Evolutionary conservation across 2,329 filamentous ascomycete genomes (phyloP).

Genomic region (Monilinia vaccinii-corymbosi): DNA sequence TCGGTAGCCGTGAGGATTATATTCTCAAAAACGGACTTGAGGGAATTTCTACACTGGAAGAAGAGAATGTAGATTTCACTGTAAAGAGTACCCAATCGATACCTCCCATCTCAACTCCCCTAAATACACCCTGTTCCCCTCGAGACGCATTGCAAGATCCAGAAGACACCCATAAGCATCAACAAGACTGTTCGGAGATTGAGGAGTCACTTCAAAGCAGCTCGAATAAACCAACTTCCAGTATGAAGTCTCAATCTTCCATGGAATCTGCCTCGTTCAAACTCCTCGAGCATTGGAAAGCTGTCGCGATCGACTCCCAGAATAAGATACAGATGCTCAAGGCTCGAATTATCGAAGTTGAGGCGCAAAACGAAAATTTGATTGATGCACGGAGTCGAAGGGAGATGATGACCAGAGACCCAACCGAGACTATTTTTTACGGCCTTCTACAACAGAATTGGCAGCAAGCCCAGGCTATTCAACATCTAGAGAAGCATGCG

Average conservation of each 20-base stretch:
- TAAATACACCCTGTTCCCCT: neutral
- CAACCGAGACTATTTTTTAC: neutral
- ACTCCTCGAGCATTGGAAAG: neutral
- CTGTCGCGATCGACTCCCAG: neutral
- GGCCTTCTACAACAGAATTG: neutral
- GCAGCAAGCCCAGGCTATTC: neutral
- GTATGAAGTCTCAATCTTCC: neutral
- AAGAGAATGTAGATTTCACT: neutral
- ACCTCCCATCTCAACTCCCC: neutral
- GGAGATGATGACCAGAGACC: neutral
- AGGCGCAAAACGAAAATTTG: neutral
- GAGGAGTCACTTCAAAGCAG: neutral
- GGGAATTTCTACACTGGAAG: neutral
- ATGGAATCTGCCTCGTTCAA: neutral
- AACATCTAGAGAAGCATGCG: neutral
- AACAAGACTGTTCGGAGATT: neutral
- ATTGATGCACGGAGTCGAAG: neutral
- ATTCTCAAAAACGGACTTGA: neutral
- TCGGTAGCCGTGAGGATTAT: neutral
- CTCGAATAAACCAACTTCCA: neutral
- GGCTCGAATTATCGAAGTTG: neutral
- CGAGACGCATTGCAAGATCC: neutral
- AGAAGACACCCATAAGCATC: neutral
- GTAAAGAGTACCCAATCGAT: neutral
- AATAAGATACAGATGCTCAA: neutral